Conservation (phyloP, 2,329 filamentous ascomycete species). For the Ophiostoma fasciatum region DNA sequence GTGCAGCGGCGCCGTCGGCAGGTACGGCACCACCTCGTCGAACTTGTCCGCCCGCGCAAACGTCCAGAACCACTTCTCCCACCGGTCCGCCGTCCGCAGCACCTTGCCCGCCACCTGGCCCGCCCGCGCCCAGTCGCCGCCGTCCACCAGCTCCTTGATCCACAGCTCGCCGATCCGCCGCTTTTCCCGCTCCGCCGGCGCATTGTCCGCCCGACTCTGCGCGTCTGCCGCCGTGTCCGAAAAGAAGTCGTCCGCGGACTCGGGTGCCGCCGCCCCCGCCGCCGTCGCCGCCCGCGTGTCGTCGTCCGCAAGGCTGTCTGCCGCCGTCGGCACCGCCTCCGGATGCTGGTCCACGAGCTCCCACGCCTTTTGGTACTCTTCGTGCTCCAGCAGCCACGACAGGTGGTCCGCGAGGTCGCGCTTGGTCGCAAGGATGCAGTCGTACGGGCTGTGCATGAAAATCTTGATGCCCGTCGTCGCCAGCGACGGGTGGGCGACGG, state of each 20-base stretch:
- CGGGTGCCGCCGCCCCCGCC: constrained; percentile 16
- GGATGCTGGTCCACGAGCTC: constrained; percentile 78
- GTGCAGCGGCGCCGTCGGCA: constrained; percentile 62
- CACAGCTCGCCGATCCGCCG: constrained; percentile 82
- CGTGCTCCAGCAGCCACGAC: constrained; percentile 67
- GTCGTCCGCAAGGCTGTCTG: constrained; percentile 26
- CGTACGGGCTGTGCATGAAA: constrained; percentile 91
- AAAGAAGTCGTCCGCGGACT: constrained; percentile 41
- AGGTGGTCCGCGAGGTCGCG: constrained; percentile 77
- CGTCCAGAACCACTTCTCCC: constrained; percentile 92
- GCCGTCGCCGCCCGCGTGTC: constrained; percentile 19
- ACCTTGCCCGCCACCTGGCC: constrained; percentile 74
- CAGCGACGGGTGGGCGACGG: constrained; percentile 42
- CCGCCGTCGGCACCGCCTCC: constrained; percentile 39
- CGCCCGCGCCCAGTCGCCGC: constrained; percentile 60
- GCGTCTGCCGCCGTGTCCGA: constrained; percentile 58
- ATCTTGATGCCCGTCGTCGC: constrained; percentile 50
- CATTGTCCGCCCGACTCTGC: constrained; percentile 40
- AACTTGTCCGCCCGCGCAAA: constrained; percentile 79
- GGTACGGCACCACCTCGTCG: constrained; percentile 75
- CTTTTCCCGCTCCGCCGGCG: constrained; percentile 72
- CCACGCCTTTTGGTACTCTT: constrained; percentile 77
- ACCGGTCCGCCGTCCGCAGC: constrained; percentile 60
- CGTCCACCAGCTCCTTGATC: constrained; percentile 71
- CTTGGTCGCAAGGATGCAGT: constrained; percentile 85